Percentiles rank a stretch among this genome's conserved stretches.
Evolutionary conservation across 176 grass and related monocot genomes (phyloP).

Genomic region (bread wheat (Triticum aestivum)): DNA sequence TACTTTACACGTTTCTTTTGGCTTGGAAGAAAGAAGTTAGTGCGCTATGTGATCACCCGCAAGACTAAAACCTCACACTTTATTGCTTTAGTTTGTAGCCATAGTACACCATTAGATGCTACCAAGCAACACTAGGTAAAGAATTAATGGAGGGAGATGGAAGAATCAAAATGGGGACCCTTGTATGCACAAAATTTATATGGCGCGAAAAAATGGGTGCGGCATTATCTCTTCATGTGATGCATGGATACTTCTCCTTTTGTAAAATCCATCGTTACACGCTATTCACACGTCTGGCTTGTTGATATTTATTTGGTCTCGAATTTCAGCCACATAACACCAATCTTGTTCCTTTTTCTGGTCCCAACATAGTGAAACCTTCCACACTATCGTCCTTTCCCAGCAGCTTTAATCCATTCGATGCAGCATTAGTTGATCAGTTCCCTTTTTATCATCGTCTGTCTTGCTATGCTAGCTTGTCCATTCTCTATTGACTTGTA

Average conservation of each 20-base stretch:
- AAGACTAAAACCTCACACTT: neutral
- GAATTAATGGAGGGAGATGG: neutral
- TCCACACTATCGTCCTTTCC: neutral
- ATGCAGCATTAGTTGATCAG: neutral
- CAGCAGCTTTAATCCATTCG: constrained; percentile 12
- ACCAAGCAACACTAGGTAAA: neutral
- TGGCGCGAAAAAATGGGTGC: neutral
- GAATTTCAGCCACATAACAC: constrained; percentile 52
- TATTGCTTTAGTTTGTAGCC: neutral
- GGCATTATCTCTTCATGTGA: constrained; percentile 41
- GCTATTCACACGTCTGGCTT: constrained; percentile 18
- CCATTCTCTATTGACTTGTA: constrained; percentile 7
- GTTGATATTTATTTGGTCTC: constrained; percentile 51
- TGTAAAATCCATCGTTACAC: constrained; percentile 25
- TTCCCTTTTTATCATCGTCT: constrained; percentile 33
- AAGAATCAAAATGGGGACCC: constrained; percentile 36
- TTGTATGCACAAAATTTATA: constrained; percentile 7
- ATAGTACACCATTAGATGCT: constrained; percentile 2
- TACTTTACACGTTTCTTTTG: no score
- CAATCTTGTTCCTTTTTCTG: constrained; percentile 35
- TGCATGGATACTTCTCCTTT: constrained; percentile 29
- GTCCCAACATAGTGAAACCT: constrained; percentile 19
- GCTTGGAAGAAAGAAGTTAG: neutral
- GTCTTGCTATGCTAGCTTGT: constrained; percentile 8
- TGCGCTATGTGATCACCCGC: neutral